Base-by-base conservation (phyloP, 2,329 filamentous ascomycete species). In the Orbilia ellipsospora region DNA sequence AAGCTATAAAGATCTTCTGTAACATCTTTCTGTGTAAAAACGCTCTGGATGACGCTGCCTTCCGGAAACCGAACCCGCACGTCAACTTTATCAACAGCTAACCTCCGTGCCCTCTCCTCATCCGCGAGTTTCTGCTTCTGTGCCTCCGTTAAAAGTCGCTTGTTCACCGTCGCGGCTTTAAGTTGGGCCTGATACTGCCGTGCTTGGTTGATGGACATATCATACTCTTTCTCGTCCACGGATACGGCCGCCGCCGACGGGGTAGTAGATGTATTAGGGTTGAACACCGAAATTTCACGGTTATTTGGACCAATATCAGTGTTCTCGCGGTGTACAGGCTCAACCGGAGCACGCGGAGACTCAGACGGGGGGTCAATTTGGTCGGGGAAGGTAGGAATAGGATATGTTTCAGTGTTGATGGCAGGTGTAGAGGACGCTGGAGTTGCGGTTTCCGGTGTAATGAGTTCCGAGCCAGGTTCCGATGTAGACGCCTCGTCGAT, bases 11-110 rank as follows among this genome's bases (percentile, higher is more conserved):
- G 84, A 60, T 88, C 87, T 2, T 86, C 85, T 0, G 90, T 91
- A 0, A 91, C 93, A 26, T 94, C 90, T 0, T 84, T 81, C 18
- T 88, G 88, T 0, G 85, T 86, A 78, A 96, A 89, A n/a, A 86
- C 87, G 83, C 90, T 90, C 61, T 93, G 88, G 36, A 93, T 88
- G 63, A 90, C 89, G 69, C 89, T 91, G 79, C 94, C 92, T 81
- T 98, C 94, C 0, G 94, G 94, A 79, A 97, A 94, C 26, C 94
- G 90, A 57, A 97, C 87, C 78, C 92, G 93, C 77, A 98, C 86
- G 28, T 88, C 86, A 36, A 96, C 87, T 36, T 88, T 87, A 60
- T 87, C 88, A 74, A 94, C 86, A 4, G 87, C 86, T 4, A 89
- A 87, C 16, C 76, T 66, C 13, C 66, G 52, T 0, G 93, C 84